These are phyloP conservation scores for Sarcomyxa edulis DNA, from an alignment of 768 basidiomycete genomes.

Conservation along the genomic window DNA sequence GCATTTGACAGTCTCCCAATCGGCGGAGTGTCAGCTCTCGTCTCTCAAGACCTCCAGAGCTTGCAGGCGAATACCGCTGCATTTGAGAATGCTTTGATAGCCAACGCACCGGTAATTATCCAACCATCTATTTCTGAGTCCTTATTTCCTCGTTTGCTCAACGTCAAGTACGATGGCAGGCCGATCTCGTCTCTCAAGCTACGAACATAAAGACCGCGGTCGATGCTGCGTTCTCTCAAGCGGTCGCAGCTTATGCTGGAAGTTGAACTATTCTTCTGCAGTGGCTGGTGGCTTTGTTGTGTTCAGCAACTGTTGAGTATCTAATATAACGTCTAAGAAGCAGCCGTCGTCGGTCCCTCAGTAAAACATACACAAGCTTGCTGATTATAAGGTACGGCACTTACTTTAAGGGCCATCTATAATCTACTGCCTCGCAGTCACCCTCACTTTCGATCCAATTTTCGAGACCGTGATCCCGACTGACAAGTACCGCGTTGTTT, in stretches of 20 bases:
- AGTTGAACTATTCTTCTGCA: no score
- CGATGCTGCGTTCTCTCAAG: constrained; percentile 18
- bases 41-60: constrained; percentile 18
- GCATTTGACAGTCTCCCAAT: constrained; percentile 17
- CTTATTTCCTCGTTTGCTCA: neutral
- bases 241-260: constrained; percentile 24
- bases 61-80: constrained; percentile 18
- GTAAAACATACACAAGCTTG: no score
- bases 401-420: no score
- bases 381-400: no score
- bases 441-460: no score
- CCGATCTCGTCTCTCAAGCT: constrained; percentile 14
- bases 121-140: neutral
- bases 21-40: constrained; percentile 16
- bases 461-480: no score
- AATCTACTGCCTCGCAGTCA: no score
- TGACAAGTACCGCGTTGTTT: no score
- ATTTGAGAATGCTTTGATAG: constrained; percentile 21
- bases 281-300: no score
- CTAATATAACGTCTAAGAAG: no score
- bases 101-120: constrained; percentile 19
- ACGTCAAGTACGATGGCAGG: constrained; percentile 6
- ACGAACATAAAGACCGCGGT: constrained; percentile 14
- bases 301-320: no score
- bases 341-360: no score